Conservation (phyloP, 176 grass and related monocot genomes). For the Hyparrhenia diplandra region DNA sequence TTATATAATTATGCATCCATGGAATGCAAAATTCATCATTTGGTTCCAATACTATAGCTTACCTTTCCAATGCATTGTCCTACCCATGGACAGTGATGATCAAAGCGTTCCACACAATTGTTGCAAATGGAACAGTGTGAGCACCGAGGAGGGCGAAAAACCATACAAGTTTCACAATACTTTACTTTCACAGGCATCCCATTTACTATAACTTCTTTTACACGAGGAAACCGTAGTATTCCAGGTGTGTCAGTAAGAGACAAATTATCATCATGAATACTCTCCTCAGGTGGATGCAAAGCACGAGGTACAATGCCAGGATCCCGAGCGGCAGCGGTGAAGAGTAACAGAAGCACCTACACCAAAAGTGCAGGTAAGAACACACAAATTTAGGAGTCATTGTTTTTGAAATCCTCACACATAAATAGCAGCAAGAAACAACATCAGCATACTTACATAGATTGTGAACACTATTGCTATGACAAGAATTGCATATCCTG, state of each 20-base stretch:
- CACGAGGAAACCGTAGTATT: conserved; percentile 39
- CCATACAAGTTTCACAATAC: conserved; percentile 92
- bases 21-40: background rate
- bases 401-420: background rate
- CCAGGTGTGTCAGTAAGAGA: conserved; percentile 46
- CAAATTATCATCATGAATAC: conserved; percentile 49
- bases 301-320: conserved; percentile 79
- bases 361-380: conserved; percentile 8
- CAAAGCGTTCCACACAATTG: conserved; percentile 46
- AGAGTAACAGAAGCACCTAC: conserved; percentile 63
- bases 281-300: conserved; percentile 67
- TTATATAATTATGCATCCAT: background rate
- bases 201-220: conserved; percentile 74
- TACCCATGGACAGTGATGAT: conserved; percentile 90
- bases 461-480: conserved; percentile 62
- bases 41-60: background rate
- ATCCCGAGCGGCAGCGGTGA: conserved; percentile 57
- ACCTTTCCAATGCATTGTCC: conserved; percentile 87
- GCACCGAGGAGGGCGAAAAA: conserved; percentile 75
- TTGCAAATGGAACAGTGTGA: conserved; percentile 72
- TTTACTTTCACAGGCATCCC: conserved; percentile 70
- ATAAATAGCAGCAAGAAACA: conserved; percentile 19
- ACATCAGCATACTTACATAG: conserved; percentile 49
- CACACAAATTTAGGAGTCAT: background rate
- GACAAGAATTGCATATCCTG: conserved; percentile 65